Evolutionary conservation across 495 filamentous ascomycete species (phyloP).

Genomic region (Talaromyces thailandensis): DNA sequence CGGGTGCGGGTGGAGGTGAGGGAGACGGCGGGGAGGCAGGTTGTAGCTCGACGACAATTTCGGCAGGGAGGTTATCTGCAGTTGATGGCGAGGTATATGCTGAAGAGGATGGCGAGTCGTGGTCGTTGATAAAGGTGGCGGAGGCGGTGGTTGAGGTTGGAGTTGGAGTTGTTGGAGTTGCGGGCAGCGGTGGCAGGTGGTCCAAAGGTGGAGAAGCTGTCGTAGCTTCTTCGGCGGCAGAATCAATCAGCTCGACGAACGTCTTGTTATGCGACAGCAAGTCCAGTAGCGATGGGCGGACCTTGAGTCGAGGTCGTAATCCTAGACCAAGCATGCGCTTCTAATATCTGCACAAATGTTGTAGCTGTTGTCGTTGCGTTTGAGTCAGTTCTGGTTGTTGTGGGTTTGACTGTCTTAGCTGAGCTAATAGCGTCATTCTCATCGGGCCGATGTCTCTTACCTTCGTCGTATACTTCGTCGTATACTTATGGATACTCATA

Average conservation of each 20-base stretch:
- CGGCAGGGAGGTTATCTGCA: background rate
- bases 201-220: conserved; percentile 30
- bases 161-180: conserved; percentile 41
- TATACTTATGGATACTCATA: background rate
- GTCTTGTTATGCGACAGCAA: conserved; percentile 42
- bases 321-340: conserved; percentile 47
- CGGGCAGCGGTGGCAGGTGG: conserved; percentile 45
- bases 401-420: background rate
- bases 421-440: conserved; percentile 1
- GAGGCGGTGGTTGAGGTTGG: conserved; percentile 27
- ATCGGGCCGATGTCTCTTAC: background rate
- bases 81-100: background rate
- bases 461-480: too few species aligned
- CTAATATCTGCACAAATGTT: background rate
- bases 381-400: background rate
- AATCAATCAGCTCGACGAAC: conserved; percentile 9
- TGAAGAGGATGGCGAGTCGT: conserved; percentile 10
- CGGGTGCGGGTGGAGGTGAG: conserved; percentile 23
- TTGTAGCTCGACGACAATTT: background rate
- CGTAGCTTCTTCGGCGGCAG: conserved; percentile 1
- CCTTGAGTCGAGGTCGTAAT: conserved; percentile 50
- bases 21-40: conserved; percentile 7
- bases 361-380: background rate
- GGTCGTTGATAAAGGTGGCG: conserved; percentile 19
- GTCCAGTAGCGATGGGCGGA: conserved; percentile 65